Evolutionary conservation across 2,329 filamentous ascomycete genomes (phyloP).

Genomic region (Samsoniella hepiali): DNA sequence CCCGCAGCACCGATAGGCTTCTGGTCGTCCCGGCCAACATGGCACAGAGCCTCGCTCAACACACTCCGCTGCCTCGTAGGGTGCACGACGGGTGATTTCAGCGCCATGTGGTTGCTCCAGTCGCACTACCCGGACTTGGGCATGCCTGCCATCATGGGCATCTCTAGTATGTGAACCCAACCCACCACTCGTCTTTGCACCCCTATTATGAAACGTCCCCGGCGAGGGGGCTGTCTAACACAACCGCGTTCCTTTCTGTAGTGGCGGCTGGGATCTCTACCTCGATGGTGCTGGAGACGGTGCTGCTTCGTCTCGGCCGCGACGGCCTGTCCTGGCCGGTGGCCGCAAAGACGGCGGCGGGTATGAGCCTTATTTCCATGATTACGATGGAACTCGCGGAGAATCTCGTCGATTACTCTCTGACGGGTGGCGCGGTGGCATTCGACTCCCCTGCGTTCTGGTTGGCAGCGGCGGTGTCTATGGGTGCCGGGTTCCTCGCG

Average conservation of each 20-base stretch:
- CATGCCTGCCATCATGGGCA: conserved; percentile 47
- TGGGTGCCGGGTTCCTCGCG: conserved; percentile 44
- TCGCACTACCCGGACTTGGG: conserved; percentile 44
- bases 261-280: conserved; percentile 51
- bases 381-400: conserved; percentile 55
- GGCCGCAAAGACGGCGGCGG: conserved; percentile 50
- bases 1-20: not conserved
- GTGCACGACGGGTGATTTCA: conserved; percentile 55
- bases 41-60: conserved; percentile 51
- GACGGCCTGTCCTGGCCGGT: conserved; percentile 45
- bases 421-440: conserved; percentile 49
- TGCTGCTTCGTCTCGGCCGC: conserved; percentile 45
- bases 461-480: conserved; percentile 45
- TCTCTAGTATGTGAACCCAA: conserved; percentile 41
- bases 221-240: too few relatives aligned
- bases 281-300: conserved; percentile 51
- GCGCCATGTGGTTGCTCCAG: conserved; percentile 54
- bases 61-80: conserved; percentile 54
- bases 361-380: conserved; percentile 60
- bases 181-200: too few relatives aligned
- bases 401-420: conserved; percentile 52
- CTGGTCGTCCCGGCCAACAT: conserved; percentile 26
- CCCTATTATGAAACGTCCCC: too few relatives aligned
- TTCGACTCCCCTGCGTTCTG: conserved; percentile 49
- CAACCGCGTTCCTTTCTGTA: conserved; percentile 23